phyloP scores from a whole-genome alignment of 768 basidiomycete genomes.

The Boletus speciosus region DNA sequence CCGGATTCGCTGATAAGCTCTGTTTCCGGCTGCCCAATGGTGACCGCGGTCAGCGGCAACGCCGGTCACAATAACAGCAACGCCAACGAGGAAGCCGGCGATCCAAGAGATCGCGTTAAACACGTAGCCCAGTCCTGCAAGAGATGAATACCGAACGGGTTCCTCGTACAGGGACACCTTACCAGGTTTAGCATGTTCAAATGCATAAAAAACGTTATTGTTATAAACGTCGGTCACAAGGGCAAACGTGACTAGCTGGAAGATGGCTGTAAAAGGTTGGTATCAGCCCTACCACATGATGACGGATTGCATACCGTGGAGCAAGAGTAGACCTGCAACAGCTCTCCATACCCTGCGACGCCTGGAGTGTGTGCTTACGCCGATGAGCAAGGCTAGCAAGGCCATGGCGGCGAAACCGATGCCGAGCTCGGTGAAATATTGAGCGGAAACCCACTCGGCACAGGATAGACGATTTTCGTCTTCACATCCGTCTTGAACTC shows the following conservation, averaged over 20 bases:
- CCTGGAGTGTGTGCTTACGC: conserved; percentile 69
- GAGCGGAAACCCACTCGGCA: conserved; percentile 66
- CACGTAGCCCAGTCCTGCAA: conserved; percentile 57
- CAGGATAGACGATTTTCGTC: conserved; percentile 58
- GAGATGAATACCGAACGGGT: neutral
- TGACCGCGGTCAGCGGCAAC: conserved; percentile 46
- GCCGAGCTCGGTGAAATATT: conserved; percentile 60
- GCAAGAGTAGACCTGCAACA: conserved; percentile 58
- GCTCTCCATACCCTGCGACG: conserved; percentile 75
- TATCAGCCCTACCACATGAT: neutral
- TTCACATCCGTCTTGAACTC: conserved; percentile 45
- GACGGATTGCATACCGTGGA: conserved; percentile 46
- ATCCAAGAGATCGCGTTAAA: conserved; percentile 63
- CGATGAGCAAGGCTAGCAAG: conserved; percentile 56
- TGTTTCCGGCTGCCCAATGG: conserved; percentile 74
- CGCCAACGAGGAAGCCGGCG: conserved; percentile 46
- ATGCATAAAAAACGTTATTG: conserved; percentile 43
- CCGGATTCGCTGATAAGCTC: conserved; percentile 49
- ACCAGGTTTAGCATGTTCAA: conserved; percentile 62
- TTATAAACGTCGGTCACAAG: conserved; percentile 62
- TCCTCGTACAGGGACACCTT: conserved; percentile 16
- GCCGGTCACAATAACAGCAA: conserved; percentile 60
- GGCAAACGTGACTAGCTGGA: conserved; percentile 58
- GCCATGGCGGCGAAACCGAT: conserved; percentile 62
- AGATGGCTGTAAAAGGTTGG: conserved; percentile 40